phyloP scores from a whole-genome alignment of 495 filamentous ascomycete genomes.

The Daldinia bambusicola region DNA sequence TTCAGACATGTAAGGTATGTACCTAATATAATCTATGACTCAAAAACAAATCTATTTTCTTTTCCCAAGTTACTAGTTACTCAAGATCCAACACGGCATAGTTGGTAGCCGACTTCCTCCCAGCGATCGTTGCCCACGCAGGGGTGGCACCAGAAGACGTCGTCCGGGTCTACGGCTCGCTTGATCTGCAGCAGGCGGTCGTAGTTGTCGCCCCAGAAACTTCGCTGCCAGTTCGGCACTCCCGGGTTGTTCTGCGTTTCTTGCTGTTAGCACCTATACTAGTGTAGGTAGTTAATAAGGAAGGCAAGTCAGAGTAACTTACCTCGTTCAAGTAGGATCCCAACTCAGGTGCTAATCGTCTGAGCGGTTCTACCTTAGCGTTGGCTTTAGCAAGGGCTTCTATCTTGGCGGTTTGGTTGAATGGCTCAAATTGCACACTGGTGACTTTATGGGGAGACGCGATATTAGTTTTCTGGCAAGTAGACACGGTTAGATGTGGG shows the following conservation, averaged over 20 bases:
- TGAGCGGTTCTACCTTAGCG: conserved; percentile 53
- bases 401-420: conserved; percentile 51
- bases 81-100: conserved; percentile 50
- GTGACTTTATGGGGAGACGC: conserved; percentile 33
- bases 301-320: neutral
- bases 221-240: conserved; percentile 60
- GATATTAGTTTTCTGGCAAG: neutral
- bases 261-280: conserved; percentile 31
- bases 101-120: conserved; percentile 52
- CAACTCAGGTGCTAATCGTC: conserved; percentile 50
- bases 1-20: neutral
- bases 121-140: conserved; percentile 72
- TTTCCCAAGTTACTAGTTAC: neutral
- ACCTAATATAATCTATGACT: neutral
- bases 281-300: no score
- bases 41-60: neutral
- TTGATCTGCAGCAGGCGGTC: conserved; percentile 58
- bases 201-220: conserved; percentile 65
- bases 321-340: conserved; percentile 59
- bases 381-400: conserved; percentile 56
- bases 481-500: neutral
- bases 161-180: conserved; percentile 64
- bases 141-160: conserved; percentile 67
- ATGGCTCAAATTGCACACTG: conserved; percentile 52
- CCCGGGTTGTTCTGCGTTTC: conserved; percentile 55